Conservation (phyloP, 1,139 yeast genomes). For the Candida albicans region DNA sequence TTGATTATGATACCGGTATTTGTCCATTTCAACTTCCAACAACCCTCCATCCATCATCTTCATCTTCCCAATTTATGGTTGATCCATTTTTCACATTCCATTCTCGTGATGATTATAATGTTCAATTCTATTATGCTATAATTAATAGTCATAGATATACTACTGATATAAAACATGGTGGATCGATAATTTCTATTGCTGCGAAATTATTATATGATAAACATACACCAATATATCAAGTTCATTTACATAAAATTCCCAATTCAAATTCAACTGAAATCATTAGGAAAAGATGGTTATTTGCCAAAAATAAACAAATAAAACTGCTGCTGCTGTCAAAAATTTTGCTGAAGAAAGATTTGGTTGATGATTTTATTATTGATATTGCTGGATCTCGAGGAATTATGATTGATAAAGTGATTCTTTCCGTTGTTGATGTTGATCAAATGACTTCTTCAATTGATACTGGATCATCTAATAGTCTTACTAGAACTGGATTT, state of each 20-base stretch:
- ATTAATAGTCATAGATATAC: constrained; percentile 25
- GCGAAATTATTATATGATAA: constrained; percentile 29
- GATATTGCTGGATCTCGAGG: constrained; percentile 24
- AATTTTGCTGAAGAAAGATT: constrained; percentile 25
- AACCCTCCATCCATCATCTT: constrained; percentile 5
- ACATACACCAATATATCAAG: constrained; percentile 27
- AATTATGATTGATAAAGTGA: constrained; percentile 20
- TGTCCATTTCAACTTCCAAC: constrained; percentile 39
- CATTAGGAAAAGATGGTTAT: constrained; percentile 39
- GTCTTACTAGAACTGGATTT: neutral
- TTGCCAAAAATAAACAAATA: neutral
- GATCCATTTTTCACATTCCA: constrained; percentile 28
- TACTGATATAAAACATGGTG: constrained; percentile 37
- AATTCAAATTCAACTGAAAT: constrained; percentile 41
- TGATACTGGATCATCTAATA: neutral
- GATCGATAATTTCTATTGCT: constrained; percentile 32
- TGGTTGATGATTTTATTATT: constrained; percentile 30
- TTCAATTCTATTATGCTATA: constrained; percentile 36
- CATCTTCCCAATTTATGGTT: no score
- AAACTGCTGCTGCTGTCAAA: neutral
- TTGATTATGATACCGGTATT: constrained; percentile 40
- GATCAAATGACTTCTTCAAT: neutral
- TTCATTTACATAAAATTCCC: constrained; percentile 28
- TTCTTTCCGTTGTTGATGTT: constrained; percentile 24
- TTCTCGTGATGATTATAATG: constrained; percentile 32